Base-by-base conservation (phyloP, 345 rosid species). In the Crucihimalaya himalaica region DNA sequence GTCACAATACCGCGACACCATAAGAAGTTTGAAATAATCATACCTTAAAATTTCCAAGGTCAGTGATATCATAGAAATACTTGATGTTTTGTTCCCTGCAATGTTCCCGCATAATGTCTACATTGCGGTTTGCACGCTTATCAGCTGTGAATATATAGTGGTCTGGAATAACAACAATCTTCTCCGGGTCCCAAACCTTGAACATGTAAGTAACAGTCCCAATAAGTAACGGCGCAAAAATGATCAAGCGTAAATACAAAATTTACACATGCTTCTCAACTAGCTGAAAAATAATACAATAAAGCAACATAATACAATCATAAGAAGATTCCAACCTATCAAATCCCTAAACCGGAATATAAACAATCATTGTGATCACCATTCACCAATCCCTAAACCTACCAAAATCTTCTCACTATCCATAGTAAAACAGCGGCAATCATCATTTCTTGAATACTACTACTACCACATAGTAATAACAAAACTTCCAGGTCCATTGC, bases 171-270 rank as follows among this genome's bases (percentile, higher is more conserved):
- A 95, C 85, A 62, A 95, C 96, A 76, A 95, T 47, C 86, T 92
- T 92, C 83, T 95, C 97, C 6, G 88, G 89, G 72, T 95, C 98
- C 99, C 99, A 95, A 68, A 95, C 99, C 99, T 94, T 74, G 70
- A 80, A 52, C 46, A 55, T 31, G 10, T 23, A 56, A 70, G 43
- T 19, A 74, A 29, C 47, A 55, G 75, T 71, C 64, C 16, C 40
- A 27, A 21, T 54, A 53, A 45, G 37, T 53, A 4, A 35, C 0
- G 12, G 1, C 0, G 1, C 12, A 28, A 51, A 28, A 56, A 18
- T 56, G 21, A 64, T n/a, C 56, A 43, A 46, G 3, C 8, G 1
- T 25, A 54, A 23, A 32, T 25, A 18, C 43, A 21, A 32, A 37
- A 27, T 28, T 4, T 2, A 67, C 35, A 52, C 12, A 69, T 13